These are phyloP conservation scores for Gnomoniopsis smithogilvyi DNA, from an alignment of 2,329 filamentous ascomycete species.

Conservation along the genomic window DNA sequence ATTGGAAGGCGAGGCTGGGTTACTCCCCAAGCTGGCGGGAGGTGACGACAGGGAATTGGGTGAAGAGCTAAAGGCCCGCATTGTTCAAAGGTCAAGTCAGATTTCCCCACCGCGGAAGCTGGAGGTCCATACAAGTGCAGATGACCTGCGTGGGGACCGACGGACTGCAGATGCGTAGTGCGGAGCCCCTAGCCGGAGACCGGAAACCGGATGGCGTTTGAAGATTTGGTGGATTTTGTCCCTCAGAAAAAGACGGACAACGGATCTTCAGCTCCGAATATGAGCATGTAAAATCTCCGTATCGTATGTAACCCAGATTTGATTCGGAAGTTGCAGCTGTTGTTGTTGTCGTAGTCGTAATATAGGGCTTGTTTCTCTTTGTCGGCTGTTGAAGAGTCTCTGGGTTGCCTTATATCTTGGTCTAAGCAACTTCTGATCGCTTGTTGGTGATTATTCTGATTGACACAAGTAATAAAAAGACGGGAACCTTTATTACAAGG, in stretches of 20 bases:
- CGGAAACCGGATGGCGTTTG: too few relatives aligned
- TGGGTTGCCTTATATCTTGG: too few relatives aligned
- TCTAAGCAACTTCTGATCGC: too few relatives aligned
- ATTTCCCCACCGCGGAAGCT: conserved; percentile 24
- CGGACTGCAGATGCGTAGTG: not conserved
- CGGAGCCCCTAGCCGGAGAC: too few relatives aligned
- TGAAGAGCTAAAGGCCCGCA: conserved; percentile 43
- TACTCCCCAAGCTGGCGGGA: conserved; percentile 47
- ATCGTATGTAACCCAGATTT: too few relatives aligned
- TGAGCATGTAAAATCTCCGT: too few relatives aligned
- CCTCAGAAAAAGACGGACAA: too few relatives aligned
- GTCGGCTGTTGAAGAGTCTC: not conserved
- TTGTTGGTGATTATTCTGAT: not conserved
- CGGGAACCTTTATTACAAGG: not conserved
- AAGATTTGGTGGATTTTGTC: too few relatives aligned
- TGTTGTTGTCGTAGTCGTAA: too few relatives aligned
- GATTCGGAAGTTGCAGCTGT: too few relatives aligned
- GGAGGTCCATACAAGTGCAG: not conserved
- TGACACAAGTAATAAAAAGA: not conserved
- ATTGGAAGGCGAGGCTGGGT: conserved; percentile 43
- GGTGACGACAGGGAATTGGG: conserved; percentile 49
- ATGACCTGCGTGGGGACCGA: not conserved
- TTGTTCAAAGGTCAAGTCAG: conserved; percentile 19
- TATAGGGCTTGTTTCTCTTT: too few relatives aligned
- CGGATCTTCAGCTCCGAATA: too few relatives aligned